Conservation (phyloP, 225 moss, liverwort and hornwort species). For the Sphagnum tenellum region DNA sequence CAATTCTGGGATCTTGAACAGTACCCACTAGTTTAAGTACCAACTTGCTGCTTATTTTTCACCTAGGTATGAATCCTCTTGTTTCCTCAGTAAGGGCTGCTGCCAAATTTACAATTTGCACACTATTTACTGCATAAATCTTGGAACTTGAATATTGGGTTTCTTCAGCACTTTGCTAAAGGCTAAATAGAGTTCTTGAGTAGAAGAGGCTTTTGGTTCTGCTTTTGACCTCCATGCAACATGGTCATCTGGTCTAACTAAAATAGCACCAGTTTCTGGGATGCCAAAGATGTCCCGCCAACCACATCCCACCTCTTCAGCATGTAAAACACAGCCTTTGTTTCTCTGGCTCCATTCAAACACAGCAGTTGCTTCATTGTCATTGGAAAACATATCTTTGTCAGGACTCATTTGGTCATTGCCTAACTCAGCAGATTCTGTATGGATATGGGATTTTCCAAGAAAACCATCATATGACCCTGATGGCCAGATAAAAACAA, state of each 20-base stretch:
- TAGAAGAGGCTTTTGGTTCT: constrained; percentile 15
- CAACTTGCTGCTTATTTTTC: too few relatives aligned
- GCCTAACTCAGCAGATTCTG: background rate
- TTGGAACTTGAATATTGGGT: background rate
- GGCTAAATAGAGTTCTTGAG: constrained; percentile 10
- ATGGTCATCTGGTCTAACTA: constrained; percentile 89
- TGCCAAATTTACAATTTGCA: background rate
- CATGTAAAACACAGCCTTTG: constrained; percentile 34
- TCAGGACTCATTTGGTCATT: background rate
- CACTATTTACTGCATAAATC: background rate
- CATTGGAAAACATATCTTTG: background rate
- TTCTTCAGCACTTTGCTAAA: constrained; percentile 19
- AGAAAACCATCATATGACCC: constrained; percentile 5
- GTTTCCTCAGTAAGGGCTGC: too few relatives aligned
- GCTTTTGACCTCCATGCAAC: constrained; percentile 65
- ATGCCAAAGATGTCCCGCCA: constrained; percentile 65
- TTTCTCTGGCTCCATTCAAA: constrained; percentile 25
- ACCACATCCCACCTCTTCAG: constrained; percentile 28
- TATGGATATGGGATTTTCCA: constrained; percentile 1
- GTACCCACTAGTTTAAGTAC: too few relatives aligned
- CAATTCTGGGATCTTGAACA: too few relatives aligned
- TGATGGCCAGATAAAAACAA: constrained; percentile 64
- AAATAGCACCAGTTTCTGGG: constrained; percentile 54
- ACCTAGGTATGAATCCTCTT: too few relatives aligned
- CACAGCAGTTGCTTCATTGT: constrained; percentile 11